phyloP scores from a whole-genome alignment of 208 protist genomes.

The Naegleria gruberi region DNA sequence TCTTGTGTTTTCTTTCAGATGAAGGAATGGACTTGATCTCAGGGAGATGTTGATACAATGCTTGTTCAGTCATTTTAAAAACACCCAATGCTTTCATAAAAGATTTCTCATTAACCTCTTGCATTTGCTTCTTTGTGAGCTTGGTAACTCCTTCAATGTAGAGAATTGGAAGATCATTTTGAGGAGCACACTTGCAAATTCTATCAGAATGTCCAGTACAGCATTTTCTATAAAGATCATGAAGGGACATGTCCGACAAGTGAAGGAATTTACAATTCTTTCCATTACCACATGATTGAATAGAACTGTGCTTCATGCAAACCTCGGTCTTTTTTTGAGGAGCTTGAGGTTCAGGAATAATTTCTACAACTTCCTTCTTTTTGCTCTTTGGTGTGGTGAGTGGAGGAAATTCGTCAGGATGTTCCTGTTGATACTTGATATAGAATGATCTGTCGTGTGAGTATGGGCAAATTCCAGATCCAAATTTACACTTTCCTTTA shows the following conservation, averaged over 20 bases:
- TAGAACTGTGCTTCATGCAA: background rate
- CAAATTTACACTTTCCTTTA: conserved; percentile 6
- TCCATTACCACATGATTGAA: background rate
- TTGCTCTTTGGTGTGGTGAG: background rate
- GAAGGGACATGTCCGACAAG: background rate
- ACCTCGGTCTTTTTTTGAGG: background rate
- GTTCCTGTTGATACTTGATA: background rate
- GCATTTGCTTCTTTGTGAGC: background rate
- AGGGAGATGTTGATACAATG: background rate
- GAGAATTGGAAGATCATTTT: background rate
- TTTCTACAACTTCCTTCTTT: background rate
- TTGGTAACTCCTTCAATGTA: background rate
- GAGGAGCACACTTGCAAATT: background rate
- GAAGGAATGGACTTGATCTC: background rate
- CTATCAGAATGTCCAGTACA: background rate
- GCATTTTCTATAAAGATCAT: background rate
- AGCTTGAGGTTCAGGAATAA: background rate
- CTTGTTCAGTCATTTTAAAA: background rate
- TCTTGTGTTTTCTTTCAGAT: background rate
- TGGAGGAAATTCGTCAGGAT: background rate
- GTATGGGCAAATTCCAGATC: background rate
- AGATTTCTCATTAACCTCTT: background rate
- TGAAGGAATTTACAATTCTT: background rate
- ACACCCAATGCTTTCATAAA: background rate
- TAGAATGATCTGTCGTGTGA: background rate